Evolutionary conservation across 139 green algal species (phyloP).

Genomic region (Raphidocelis subcapitata): DNA sequence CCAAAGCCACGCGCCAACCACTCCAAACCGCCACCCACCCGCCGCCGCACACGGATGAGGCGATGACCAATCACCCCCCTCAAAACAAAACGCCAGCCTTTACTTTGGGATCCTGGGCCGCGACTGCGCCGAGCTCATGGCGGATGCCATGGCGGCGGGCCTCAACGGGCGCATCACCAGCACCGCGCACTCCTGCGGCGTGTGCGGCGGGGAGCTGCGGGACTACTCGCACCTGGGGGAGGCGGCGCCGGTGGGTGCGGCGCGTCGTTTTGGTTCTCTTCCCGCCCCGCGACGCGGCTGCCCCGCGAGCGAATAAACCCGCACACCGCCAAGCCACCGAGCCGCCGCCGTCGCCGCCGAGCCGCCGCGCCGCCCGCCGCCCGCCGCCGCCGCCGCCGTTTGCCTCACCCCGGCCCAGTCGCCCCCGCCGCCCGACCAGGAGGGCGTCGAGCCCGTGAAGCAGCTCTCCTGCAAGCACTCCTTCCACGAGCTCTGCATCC

Average conservation of each 20-base stretch:
- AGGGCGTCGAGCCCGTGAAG: conserved; percentile 38
- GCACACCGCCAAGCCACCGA: conserved; percentile 1
- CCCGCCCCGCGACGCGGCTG: no score
- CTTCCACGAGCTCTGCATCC: conserved; percentile 86
- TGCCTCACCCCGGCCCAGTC: no score
- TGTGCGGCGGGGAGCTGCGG: conserved; percentile 74
- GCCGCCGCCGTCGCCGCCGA: no score
- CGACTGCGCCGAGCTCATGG: conserved; percentile 80
- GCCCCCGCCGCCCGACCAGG: no score
- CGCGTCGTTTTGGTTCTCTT: no score
- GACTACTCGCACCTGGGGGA: conserved; percentile 51
- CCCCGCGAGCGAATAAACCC: no score
- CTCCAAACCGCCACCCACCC: no score
- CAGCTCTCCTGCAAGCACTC: conserved; percentile 89
- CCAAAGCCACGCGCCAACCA: no score
- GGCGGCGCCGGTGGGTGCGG: conserved; percentile 3
- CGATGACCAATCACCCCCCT: no score
- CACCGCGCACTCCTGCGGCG: conserved; percentile 68
- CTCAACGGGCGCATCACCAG: conserved; percentile 35
- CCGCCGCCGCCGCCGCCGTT: conserved; percentile 1
- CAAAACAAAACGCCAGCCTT: no score
- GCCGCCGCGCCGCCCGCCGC: conserved; percentile 1
- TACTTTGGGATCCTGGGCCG: conserved; percentile 89
- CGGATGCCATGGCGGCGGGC: conserved; percentile 46
- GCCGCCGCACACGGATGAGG: no score